These are phyloP conservation scores for Lepidium campestre DNA, from an alignment of 441 rosid species.

Conservation along the genomic window DNA sequence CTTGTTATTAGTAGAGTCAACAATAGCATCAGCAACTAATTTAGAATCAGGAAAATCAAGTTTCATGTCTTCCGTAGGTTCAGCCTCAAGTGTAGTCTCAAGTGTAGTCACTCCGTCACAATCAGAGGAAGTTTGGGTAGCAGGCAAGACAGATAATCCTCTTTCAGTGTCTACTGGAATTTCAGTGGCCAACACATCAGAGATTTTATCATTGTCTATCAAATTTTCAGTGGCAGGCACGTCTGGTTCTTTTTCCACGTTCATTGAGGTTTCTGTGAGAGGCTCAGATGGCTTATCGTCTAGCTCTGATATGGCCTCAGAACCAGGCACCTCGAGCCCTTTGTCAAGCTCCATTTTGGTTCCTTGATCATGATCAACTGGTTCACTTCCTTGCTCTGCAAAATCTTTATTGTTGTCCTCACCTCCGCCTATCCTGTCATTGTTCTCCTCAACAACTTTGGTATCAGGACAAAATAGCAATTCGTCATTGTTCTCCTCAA, in stretches of 20 bases:
- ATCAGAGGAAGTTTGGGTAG: slow-evolving; percentile 16
- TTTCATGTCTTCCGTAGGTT: slow-evolving; percentile 14
- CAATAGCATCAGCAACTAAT: slow-evolving; percentile 8
- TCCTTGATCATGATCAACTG: background rate
- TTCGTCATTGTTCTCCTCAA: too few relatives aligned
- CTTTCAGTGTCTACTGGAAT: slow-evolving; percentile 6
- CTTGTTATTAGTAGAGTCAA: slow-evolving; percentile 6
- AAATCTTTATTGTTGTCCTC: background rate
- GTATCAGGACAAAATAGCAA: slow-evolving; percentile 11
- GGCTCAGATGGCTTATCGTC: slow-evolving; percentile 21
- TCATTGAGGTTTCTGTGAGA: slow-evolving; percentile 21
- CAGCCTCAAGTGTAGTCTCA: slow-evolving; percentile 19
- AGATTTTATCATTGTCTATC: background rate
- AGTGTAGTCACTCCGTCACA: slow-evolving; percentile 9
- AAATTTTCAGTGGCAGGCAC: slow-evolving; percentile 10
- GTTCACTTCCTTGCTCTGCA: slow-evolving; percentile 3
- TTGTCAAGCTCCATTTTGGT: slow-evolving; percentile 10
- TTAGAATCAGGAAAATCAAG: slow-evolving; percentile 24
- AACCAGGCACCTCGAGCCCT: slow-evolving; percentile 4
- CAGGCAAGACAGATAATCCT: slow-evolving; percentile 9
- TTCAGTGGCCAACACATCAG: slow-evolving; percentile 19
- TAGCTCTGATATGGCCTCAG: slow-evolving; percentile 5
- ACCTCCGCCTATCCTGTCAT: background rate
- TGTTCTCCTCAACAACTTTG: slow-evolving; percentile 10
- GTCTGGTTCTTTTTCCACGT: slow-evolving; percentile 24